phyloP scores from a whole-genome alignment of 2,329 filamentous ascomycete genomes.

The Exophiala oligosperma region DNA sequence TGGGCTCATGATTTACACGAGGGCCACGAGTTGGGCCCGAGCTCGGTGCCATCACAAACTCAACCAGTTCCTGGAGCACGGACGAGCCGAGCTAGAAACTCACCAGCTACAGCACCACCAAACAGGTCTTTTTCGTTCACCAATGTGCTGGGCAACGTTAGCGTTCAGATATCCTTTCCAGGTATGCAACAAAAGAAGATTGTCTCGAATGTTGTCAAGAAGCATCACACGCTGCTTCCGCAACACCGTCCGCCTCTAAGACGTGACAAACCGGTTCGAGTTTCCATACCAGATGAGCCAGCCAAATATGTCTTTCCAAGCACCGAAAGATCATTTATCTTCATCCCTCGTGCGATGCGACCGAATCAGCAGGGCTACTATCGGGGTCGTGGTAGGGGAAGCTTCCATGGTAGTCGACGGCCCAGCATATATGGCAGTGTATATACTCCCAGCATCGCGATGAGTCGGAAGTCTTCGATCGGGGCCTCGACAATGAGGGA shows the following conservation, averaged over 20 bases:
- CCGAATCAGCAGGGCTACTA: conserved; percentile 83
- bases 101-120: conserved; percentile 49
- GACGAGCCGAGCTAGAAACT: conserved; percentile 8
- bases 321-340: conserved; percentile 90
- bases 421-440: conserved; percentile 85
- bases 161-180: conserved; percentile 78
- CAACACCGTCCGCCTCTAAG: conserved; percentile 92
- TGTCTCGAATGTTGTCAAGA: conserved; percentile 76
- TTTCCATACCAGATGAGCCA: conserved; percentile 75
- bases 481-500: conserved; percentile 60
- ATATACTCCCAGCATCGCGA: conserved; percentile 83
- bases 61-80: conserved; percentile 19
- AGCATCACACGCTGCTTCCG: conserved; percentile 89
- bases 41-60: conserved; percentile 35
- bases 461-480: conserved; percentile 83
- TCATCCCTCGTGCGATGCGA: conserved; percentile 89
- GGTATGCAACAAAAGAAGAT: conserved; percentile 69
- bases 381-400: conserved; percentile 68
- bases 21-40: conserved; percentile 35
- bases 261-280: conserved; percentile 92
- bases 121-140: conserved; percentile 81
- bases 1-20: conserved; percentile 98
- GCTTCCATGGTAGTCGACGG: conserved; percentile 69
- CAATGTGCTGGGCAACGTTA: conserved; percentile 78
- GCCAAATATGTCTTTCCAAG: conserved; percentile 91